These are phyloP conservation scores for Vitis hybrid DNA, from an alignment of 177 flowering plant genomes.

Conservation along the genomic window DNA sequence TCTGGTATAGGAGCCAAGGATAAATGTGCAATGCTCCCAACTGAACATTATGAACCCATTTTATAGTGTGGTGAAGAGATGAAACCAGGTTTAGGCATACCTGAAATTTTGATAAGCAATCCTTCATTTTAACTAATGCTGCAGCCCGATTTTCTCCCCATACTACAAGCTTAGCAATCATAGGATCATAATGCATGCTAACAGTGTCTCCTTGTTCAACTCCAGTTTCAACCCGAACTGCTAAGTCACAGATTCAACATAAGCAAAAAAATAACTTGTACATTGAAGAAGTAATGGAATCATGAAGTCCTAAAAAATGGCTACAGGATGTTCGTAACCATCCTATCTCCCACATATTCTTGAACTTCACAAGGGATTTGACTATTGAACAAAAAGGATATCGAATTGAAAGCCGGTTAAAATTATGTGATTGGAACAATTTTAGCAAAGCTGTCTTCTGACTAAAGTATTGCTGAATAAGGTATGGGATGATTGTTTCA, in stretches of 20 bases:
- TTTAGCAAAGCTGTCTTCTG: not conserved
- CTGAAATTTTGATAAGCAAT: slow-evolving; percentile 88
- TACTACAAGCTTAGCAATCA: slow-evolving; percentile 99
- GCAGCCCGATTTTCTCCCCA: slow-evolving; percentile 85
- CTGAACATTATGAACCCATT: not conserved
- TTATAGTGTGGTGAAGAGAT: not conserved
- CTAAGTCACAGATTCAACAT: slow-evolving; percentile 12
- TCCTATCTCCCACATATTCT: not conserved
- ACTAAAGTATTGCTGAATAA: not conserved
- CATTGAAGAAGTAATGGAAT: not conserved
- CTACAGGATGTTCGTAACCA: not conserved
- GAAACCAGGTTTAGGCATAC: slow-evolving; percentile 27
- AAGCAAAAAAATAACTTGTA: not conserved
- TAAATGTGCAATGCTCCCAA: not conserved
- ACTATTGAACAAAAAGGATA: not conserved
- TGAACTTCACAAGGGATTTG: not conserved
- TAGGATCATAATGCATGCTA: slow-evolving; percentile 99
- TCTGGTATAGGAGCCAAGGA: not conserved
- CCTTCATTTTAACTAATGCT: slow-evolving; percentile 84
- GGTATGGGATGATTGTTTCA: not conserved
- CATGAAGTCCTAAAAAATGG: not conserved
- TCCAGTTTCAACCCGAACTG: slow-evolving; percentile 98
- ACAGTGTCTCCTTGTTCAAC: slow-evolving; percentile 92
- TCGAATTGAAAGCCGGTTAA: not conserved
- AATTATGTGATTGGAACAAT: not conserved